Conservation (phyloP, 2,329 filamentous ascomycete genomes). For the Colletotrichum spaethianum region DNA sequence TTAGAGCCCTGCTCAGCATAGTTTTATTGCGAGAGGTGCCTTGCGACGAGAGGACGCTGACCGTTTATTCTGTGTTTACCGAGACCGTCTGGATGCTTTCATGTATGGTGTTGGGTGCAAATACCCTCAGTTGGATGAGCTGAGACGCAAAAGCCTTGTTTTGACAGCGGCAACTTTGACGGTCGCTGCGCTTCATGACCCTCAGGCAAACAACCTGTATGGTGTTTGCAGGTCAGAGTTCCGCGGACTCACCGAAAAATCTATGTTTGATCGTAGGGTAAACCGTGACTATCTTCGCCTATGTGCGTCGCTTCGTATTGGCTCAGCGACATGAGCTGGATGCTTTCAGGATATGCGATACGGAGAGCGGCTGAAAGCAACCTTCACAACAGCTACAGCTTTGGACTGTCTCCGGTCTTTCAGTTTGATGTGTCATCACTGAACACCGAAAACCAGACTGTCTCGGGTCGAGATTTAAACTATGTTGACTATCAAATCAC, state of each 20-base stretch:
- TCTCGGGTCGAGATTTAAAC: slow-evolving; percentile 20
- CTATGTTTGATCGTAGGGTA: slow-evolving; percentile 53
- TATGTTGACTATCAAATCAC: slow-evolving; percentile 21
- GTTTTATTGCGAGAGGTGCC: slow-evolving; percentile 56
- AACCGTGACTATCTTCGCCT: slow-evolving; percentile 67
- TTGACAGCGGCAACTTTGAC: slow-evolving; percentile 70
- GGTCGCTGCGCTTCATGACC: slow-evolving; percentile 71
- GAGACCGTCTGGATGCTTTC: slow-evolving; percentile 63
- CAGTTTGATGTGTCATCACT: slow-evolving; percentile 46
- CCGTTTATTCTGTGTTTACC: slow-evolving; percentile 65
- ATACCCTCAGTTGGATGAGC: slow-evolving; percentile 63
- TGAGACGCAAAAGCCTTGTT: slow-evolving; percentile 68
- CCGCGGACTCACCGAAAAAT: slow-evolving; percentile 65
- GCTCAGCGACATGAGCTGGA: slow-evolving; percentile 75
- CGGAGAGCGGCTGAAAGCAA: slow-evolving; percentile 64
- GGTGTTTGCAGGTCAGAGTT: slow-evolving; percentile 69
- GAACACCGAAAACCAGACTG: background rate
- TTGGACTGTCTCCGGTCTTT: slow-evolving; percentile 49
- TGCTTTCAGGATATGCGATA: slow-evolving; percentile 69
- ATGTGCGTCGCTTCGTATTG: slow-evolving; percentile 74
- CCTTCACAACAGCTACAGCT: slow-evolving; percentile 57
- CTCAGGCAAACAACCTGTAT: slow-evolving; percentile 65
- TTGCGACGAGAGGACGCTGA: slow-evolving; percentile 64
- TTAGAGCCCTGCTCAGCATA: slow-evolving; percentile 42
- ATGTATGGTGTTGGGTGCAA: slow-evolving; percentile 66